Percentiles rank a stretch among this genome's conserved stretches.
These are phyloP conservation scores for Ceratobasidium papillatum DNA, from an alignment of 1,284 basidiomycete species.

Conservation along the genomic window DNA sequence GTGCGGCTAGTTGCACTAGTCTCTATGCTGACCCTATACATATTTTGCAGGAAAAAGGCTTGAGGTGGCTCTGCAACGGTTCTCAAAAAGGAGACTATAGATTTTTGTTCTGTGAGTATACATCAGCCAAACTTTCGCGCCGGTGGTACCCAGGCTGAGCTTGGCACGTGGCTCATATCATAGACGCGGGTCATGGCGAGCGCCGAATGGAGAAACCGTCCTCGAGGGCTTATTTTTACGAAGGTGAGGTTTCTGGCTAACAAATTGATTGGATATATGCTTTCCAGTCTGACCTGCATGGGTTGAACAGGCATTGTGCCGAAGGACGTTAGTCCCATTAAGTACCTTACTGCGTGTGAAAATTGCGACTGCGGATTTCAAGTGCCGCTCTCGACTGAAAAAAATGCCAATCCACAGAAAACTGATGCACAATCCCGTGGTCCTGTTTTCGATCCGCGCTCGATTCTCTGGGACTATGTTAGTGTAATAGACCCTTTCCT, in stretches of 20 bases:
- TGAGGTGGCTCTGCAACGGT: neutral
- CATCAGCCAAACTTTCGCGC: neutral
- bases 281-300: no score
- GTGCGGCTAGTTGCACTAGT: neutral
- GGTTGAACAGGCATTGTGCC: conserved; percentile 21
- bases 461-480: conserved; percentile 20
- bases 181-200: conserved; percentile 31
- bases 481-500: neutral
- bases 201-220: neutral
- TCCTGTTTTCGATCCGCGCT: neutral
- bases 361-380: neutral
- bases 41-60: neutral
- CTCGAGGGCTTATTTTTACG: neutral
- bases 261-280: neutral
- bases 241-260: neutral
- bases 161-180: neutral
- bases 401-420: no score
- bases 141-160: neutral
- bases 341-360: neutral
- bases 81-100: neutral
- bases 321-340: neutral
- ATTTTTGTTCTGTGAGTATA: conserved; percentile 19
- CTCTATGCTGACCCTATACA: no score
- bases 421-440: no score
- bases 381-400: neutral